Percentiles rank a stretch among this genome's conserved stretches.
Evolutionary conservation across 257 asterid species (phyloP).

Genomic region (Gynochthodes officinalis): DNA sequence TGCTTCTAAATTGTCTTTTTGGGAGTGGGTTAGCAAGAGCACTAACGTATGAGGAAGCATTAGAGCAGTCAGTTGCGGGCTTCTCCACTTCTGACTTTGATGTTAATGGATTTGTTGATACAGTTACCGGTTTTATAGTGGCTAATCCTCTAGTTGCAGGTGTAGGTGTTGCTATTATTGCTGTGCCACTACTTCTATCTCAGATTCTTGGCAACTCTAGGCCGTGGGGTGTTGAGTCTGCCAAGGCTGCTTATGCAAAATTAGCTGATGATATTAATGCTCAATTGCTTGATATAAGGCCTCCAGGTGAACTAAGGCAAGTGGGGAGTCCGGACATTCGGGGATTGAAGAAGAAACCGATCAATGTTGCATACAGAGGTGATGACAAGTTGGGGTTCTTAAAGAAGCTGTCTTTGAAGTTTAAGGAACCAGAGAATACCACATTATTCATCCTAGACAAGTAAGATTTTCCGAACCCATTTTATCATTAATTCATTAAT

Average conservation of each 20-base stretch:
- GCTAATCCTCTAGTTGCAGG: slow-evolving; percentile 69
- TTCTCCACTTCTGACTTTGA: slow-evolving; percentile 41
- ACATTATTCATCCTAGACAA: slow-evolving; percentile 89
- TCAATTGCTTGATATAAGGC: slow-evolving; percentile 74
- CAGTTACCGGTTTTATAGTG: slow-evolving; percentile 34
- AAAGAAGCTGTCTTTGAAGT: slow-evolving; percentile 63
- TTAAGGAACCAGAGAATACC: slow-evolving; percentile 82
- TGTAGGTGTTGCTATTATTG: slow-evolving; percentile 58
- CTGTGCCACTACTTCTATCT: slow-evolving; percentile 62
- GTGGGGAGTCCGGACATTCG: slow-evolving; percentile 72
- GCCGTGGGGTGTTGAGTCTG: slow-evolving; percentile 85
- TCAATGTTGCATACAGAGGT: slow-evolving; percentile 55
- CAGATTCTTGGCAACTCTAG: slow-evolving; percentile 62
- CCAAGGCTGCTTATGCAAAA: slow-evolving; percentile 70
- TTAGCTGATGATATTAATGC: slow-evolving; percentile 65
- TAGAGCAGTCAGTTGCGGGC: slow-evolving; percentile 52
- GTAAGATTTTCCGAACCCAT: slow-evolving; percentile 45
- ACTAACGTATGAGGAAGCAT: slow-evolving; percentile 72
- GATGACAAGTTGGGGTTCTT: slow-evolving; percentile 83
- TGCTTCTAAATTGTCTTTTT: slow-evolving; percentile 55
- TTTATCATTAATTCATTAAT: not conserved
- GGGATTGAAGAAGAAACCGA: slow-evolving; percentile 77
- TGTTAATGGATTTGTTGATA: slow-evolving; percentile 44
- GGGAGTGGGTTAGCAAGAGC: slow-evolving; percentile 58
- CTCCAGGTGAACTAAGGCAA: slow-evolving; percentile 40